These are phyloP conservation scores for Raphanus raphanistrum DNA, from an alignment of 345 rosid species.

Conservation along the genomic window DNA sequence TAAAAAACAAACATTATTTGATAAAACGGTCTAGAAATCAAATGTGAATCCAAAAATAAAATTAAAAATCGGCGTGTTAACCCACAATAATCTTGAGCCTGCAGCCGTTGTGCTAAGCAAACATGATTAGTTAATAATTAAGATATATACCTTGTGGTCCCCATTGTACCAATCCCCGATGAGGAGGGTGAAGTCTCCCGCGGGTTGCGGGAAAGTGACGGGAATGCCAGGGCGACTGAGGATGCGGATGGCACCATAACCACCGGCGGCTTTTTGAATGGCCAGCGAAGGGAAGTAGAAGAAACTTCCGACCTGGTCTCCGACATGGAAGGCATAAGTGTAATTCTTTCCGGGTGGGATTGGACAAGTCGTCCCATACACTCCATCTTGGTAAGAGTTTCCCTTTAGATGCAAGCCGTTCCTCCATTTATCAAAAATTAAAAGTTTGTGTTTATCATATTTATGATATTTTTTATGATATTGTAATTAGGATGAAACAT, in stretches of 20 bases:
- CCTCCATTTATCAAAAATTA: conserved; percentile 42
- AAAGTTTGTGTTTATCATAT: background rate
- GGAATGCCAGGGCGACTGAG: conserved; percentile 82
- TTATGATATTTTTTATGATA: background rate
- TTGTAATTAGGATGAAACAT: background rate
- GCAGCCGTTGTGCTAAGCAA: background rate
- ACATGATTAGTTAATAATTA: background rate
- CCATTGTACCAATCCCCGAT: conserved; percentile 77
- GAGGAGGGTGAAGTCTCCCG: conserved; percentile 71
- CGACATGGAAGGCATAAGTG: conserved; percentile 75
- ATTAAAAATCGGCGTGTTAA: background rate
- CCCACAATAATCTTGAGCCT: background rate
- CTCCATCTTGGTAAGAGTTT: conserved; percentile 84
- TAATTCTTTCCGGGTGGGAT: conserved; percentile 88
- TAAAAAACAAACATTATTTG: too few species aligned
- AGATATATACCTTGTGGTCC: conserved; percentile 56
- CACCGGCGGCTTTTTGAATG: conserved; percentile 92
- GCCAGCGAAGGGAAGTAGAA: conserved; percentile 85
- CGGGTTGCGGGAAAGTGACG: conserved; percentile 77
- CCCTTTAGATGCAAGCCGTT: conserved; percentile 86
- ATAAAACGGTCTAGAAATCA: too few species aligned
- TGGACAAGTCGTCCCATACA: conserved; percentile 89
- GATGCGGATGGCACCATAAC: conserved; percentile 71
- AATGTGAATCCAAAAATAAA: too few species aligned
- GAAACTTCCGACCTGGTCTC: conserved; percentile 89